phyloP scores from a whole-genome alignment of 192 early-diverging fungal species.

The Linnemannia zychae region DNA sequence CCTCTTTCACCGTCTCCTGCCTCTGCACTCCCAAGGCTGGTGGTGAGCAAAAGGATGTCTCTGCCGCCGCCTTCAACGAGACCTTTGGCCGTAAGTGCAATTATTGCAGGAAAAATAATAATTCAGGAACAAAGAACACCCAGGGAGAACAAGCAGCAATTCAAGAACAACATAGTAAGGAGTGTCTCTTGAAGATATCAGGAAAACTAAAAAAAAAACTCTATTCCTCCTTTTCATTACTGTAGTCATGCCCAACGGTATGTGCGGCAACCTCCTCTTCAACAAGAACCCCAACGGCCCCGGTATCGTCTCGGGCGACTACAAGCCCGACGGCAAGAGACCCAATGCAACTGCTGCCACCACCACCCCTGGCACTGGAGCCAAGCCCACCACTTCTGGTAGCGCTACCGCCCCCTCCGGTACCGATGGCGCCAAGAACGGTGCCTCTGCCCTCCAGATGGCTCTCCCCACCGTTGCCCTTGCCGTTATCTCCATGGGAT shows the following conservation, averaged over 20 bases:
- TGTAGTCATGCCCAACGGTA: conserved; percentile 12
- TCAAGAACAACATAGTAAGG: no score
- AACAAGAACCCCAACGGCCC: conserved; percentile 23
- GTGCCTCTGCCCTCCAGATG: conserved; percentile 29
- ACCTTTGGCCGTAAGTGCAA: conserved; percentile 19
- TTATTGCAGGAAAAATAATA: not conserved
- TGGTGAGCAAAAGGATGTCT: conserved; percentile 24
- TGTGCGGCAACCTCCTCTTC: conserved; percentile 32
- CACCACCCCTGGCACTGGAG: not conserved
- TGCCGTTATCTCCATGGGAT: conserved; percentile 34
- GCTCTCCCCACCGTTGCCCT: conserved; percentile 25
- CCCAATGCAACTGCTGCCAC: conserved; percentile 1
- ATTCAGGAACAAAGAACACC: not conserved
- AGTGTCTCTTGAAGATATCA: not conserved
- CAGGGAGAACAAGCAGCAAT: not conserved
- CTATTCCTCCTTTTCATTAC: not conserved
- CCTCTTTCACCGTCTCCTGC: conserved; percentile 29
- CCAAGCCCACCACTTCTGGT: not conserved
- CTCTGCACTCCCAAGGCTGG: conserved; percentile 17
- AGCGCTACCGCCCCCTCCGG: not conserved
- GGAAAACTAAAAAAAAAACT: not conserved
- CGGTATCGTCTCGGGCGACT: conserved; percentile 32
- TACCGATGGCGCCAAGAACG: not conserved
- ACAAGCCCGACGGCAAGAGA: conserved; percentile 33
- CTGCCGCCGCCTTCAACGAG: conserved; percentile 31